These are phyloP conservation scores for Daldinia loculata DNA, from an alignment of 495 filamentous ascomycete genomes.

Conservation along the genomic window DNA sequence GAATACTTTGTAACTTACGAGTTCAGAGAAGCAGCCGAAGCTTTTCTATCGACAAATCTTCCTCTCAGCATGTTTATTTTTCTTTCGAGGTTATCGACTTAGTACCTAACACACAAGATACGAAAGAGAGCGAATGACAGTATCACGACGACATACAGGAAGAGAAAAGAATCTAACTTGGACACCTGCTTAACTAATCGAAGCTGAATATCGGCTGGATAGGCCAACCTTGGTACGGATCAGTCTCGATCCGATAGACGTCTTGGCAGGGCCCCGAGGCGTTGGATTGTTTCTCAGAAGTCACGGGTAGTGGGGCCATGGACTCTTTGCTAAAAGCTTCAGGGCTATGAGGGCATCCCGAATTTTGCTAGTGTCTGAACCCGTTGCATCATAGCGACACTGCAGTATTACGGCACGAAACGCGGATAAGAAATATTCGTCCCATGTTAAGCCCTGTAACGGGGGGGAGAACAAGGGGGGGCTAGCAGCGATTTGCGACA, in stretches of 20 bases:
- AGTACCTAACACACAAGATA: background rate
- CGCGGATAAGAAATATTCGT: conserved; percentile 18
- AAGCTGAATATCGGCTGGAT: conserved; percentile 5
- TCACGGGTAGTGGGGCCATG: conserved; percentile 13
- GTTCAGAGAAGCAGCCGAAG: conserved; percentile 24
- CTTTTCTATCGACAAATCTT: conserved; percentile 25
- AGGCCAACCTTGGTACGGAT: conserved; percentile 18
- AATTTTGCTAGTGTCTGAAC: conserved; percentile 19
- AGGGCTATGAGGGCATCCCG: conserved; percentile 18
- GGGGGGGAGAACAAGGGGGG: background rate
- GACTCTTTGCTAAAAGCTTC: conserved; percentile 18
- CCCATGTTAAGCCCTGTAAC: conserved; percentile 24
- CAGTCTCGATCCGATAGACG: conserved; percentile 9
- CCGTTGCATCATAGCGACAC: conserved; percentile 30
- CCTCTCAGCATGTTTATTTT: conserved; percentile 34
- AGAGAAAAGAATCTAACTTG: conserved; percentile 18
- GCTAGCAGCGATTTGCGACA: conserved; percentile 30
- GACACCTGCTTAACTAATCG: conserved; percentile 2
- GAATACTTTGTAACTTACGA: conserved; percentile 27
- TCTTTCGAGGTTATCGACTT: background rate
- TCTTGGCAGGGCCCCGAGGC: conserved; percentile 38
- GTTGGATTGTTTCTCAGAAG: conserved; percentile 24
- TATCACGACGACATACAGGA: background rate
- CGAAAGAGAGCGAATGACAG: background rate
- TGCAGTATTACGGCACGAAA: conserved; percentile 34